Base-by-base conservation (phyloP, 2,329 filamentous ascomycete genomes). In the Penicillium sp. region DNA sequence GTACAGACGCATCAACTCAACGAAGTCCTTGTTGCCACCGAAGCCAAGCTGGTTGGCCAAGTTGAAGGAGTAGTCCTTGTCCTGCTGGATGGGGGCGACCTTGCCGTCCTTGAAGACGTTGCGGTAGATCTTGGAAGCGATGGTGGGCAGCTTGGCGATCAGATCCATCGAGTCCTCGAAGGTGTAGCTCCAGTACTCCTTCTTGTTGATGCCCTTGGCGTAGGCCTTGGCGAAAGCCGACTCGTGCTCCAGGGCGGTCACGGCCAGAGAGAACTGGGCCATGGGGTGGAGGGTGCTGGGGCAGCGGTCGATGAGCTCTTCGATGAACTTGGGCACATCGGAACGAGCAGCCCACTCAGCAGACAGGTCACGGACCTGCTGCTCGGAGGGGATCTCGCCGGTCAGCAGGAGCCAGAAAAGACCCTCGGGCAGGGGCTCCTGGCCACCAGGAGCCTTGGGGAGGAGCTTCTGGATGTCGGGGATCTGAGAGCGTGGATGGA, bases 71-170 rank as follows among this genome's bases (percentile, higher is more conserved):
- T 95, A 98, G 68, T 98, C 92, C 85, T 96, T 92, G 76, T 96
- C 90, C 79, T 95, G 93, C 78, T 96, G 83, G 68, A 95, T 80
- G 39, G 88, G 69, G 45, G 87, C 85, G 55, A 98, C 90, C 83
- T 96, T 96, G 74, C 92, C 92, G 65, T 94, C 92, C 82, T 96
- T 95, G 86, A 94, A 98, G 69, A 96, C 84, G 71, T 98, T 98
- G 77, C 94, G 92, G 83, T 98, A 98, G 79, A 98, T 98, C 75
- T 88, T 87, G 50, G 92, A 77, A 51, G 92, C 92, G 62, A 98
- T 95, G 68, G 87, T 95, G 67, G 92, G 92, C 59, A 98, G 85
- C 83, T 96, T 96, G 65, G 92, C 92, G 68, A 98, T 98, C 68
- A 98, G 77, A 74, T 98, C 90, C 90, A 98, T 96, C 48, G 89